A percentile compares a stretch with the other conserved stretches of the same genome.
Conservation (phyloP, 177 flowering plant species). For the Tripterygium wilfordii region DNA sequence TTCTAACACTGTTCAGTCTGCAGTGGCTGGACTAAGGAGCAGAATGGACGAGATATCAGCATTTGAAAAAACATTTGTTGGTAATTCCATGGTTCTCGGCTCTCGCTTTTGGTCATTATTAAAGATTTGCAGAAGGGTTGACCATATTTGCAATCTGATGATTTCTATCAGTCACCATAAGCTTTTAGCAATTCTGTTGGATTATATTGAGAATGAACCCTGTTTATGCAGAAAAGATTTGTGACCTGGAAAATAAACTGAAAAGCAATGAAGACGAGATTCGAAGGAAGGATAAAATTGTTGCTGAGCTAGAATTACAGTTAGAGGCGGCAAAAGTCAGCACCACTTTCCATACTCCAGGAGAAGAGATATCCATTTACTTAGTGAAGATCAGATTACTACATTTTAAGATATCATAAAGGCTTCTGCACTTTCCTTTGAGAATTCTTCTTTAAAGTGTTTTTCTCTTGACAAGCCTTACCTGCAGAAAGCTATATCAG, state of each 20-base stretch:
- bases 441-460: too few species aligned
- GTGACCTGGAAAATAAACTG: constrained; percentile 34
- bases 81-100: constrained; percentile 22
- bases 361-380: constrained; percentile 51
- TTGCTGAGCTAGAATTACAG: constrained; percentile 40
- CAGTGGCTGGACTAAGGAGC: constrained; percentile 46
- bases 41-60: constrained; percentile 41
- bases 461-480: constrained; percentile 29
- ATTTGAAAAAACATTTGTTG: constrained; percentile 34
- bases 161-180: neutral
- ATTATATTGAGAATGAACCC: neutral
- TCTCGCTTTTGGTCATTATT: neutral
- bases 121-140: too few species aligned
- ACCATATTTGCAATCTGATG: too few species aligned
- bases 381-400: neutral
- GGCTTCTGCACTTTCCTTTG: too few species aligned
- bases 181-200: neutral
- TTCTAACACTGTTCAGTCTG: constrained; percentile 6
- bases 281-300: constrained; percentile 31
- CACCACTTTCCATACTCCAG: constrained; percentile 19
- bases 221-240: constrained; percentile 39
- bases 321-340: constrained; percentile 36
- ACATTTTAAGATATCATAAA: too few species aligned
- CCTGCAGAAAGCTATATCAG: constrained; percentile 46
- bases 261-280: constrained; percentile 31